phyloP scores from a whole-genome alignment of 2,329 filamentous ascomycete genomes.

The Penicillium sp. region DNA sequence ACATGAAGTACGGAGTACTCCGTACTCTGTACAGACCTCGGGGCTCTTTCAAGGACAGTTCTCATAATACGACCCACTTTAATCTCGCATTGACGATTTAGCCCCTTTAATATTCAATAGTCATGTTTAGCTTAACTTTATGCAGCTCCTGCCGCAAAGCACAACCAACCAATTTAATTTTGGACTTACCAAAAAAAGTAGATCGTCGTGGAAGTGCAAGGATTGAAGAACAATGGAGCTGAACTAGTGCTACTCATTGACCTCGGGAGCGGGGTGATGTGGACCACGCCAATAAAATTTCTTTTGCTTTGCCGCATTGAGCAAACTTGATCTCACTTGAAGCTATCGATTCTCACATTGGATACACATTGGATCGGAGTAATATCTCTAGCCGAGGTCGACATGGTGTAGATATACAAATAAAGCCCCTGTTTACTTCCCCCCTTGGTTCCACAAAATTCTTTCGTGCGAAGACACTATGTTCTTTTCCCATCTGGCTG shows the following conservation, averaged over 20 bases:
- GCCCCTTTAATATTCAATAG: background rate
- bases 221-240: too few species aligned
- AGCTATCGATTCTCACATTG: background rate
- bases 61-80: background rate
- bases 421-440: background rate
- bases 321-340: background rate
- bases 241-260: too few species aligned
- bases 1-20: too few species aligned
- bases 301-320: background rate
- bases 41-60: too few species aligned
- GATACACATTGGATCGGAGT: background rate
- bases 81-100: background rate
- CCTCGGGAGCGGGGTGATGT: too few species aligned
- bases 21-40: too few species aligned
- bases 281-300: background rate
- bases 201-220: background rate
- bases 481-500: background rate
- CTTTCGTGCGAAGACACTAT: background rate
- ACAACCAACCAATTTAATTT: background rate
- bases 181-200: background rate
- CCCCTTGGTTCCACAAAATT: background rate
- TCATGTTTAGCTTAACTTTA: background rate
- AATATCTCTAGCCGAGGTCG: background rate
- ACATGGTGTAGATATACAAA: background rate
- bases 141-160: background rate